phyloP scores from a whole-genome alignment of 352 stramenopile species.

The Phytophthora aleatoria region DNA sequence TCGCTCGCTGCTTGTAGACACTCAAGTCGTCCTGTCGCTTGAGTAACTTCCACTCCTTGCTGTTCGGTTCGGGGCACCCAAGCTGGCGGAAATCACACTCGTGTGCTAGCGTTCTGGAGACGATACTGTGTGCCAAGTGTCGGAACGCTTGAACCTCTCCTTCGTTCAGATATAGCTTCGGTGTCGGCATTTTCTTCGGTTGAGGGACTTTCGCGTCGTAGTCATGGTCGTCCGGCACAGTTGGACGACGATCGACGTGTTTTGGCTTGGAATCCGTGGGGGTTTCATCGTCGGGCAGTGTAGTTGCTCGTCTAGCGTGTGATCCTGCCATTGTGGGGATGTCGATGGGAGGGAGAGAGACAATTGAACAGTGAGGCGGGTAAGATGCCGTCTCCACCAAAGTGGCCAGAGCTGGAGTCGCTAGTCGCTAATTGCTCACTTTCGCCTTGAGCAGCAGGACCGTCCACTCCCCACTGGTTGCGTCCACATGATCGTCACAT shows the following conservation, averaged over 20 bases:
- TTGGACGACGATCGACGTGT: slow-evolving; percentile 12
- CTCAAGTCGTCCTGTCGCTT: slow-evolving; percentile 39
- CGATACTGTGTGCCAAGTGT: slow-evolving; percentile 42
- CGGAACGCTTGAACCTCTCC: slow-evolving; percentile 37
- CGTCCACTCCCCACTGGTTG: slow-evolving; percentile 28
- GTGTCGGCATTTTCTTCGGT: slow-evolving; percentile 1
- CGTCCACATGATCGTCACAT: slow-evolving; percentile 25
- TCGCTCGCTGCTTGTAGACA: slow-evolving; percentile 26
- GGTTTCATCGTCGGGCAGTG: slow-evolving; percentile 8
- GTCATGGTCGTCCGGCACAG: slow-evolving; percentile 14
- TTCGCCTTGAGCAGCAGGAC: slow-evolving; percentile 25
- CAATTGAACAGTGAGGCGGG: slow-evolving; percentile 24
- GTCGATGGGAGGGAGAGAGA: neutral
- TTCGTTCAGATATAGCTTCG: slow-evolving; percentile 29
- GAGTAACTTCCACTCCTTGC: slow-evolving; percentile 39
- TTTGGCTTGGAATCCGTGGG: slow-evolving; percentile 4
- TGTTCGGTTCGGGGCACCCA: slow-evolving; percentile 24
- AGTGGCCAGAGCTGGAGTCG: slow-evolving; percentile 25
- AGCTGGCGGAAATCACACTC: slow-evolving; percentile 42
- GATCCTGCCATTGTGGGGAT: slow-evolving; percentile 2
- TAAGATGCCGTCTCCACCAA: slow-evolving; percentile 18
- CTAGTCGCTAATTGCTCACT: slow-evolving; percentile 25
- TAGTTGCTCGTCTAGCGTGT: slow-evolving; percentile 23
- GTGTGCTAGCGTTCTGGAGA: slow-evolving; percentile 45
- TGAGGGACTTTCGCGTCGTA: slow-evolving; percentile 14